A percentile compares a stretch with the other conserved stretches of the same genome.
Conservation (phyloP, 495 filamentous ascomycete genomes). For the Geopyxis carbonaria region DNA sequence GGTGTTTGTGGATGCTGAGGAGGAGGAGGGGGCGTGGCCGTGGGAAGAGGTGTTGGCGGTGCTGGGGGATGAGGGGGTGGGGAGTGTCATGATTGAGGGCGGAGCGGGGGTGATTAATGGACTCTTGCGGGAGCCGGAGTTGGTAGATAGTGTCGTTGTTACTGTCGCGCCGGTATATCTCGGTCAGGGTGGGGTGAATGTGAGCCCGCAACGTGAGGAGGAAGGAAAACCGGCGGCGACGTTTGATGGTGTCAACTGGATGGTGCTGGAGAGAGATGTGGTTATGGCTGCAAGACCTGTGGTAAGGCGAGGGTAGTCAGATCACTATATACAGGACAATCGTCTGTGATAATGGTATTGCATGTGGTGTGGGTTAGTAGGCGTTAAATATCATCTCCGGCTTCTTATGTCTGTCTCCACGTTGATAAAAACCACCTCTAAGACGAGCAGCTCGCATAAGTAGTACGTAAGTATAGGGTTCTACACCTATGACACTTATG, state of each 20-base stretch:
- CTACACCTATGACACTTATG: too few species aligned
- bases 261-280: slow-evolving; percentile 57
- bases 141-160: slow-evolving; percentile 59
- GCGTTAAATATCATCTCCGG: too few species aligned
- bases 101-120: slow-evolving; percentile 63
- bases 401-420: too few species aligned
- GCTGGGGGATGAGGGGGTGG: slow-evolving; percentile 42
- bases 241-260: slow-evolving; percentile 52
- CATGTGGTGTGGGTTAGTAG: too few species aligned
- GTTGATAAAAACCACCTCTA: too few species aligned
- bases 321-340: too few species aligned
- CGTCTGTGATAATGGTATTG: too few species aligned
- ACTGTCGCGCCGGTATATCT: slow-evolving; percentile 76
- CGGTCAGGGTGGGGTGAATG: slow-evolving; percentile 57
- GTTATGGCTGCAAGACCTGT: slow-evolving; percentile 50
- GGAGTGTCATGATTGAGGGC: slow-evolving; percentile 78
- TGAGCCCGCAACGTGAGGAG: slow-evolving; percentile 41
- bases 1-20: slow-evolving; percentile 19
- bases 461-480: too few species aligned
- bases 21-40: slow-evolving; percentile 19
- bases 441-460: too few species aligned
- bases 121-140: slow-evolving; percentile 44
- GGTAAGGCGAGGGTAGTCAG: too few species aligned
- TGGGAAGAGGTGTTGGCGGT: slow-evolving; percentile 48
- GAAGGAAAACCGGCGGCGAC: slow-evolving; percentile 40